phyloP scores from a whole-genome alignment of 371 early-diverging fungal species.

The Batkoa obscura region DNA sequence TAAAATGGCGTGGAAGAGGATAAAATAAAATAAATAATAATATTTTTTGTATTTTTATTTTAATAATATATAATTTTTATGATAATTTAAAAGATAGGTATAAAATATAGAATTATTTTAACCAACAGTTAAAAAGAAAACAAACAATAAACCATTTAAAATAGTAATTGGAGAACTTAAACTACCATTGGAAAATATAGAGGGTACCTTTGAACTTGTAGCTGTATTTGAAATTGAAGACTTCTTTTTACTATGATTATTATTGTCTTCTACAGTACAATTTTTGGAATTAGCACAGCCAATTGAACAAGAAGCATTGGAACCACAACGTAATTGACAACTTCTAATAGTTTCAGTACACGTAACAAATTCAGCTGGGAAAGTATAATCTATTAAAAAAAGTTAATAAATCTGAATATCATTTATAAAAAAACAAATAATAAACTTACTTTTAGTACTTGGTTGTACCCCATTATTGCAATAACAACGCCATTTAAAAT shows the following conservation, averaged over 20 bases:
- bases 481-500: background rate
- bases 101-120: no score
- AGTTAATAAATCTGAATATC: background rate
- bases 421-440: background rate
- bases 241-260: background rate
- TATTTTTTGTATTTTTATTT: no score
- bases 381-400: background rate
- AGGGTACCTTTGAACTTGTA: no score
- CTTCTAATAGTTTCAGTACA: background rate
- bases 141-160: no score
- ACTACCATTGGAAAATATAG: no score
- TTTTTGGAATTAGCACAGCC: background rate
- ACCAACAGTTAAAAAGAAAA: no score
- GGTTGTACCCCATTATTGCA: background rate
- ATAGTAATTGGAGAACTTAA: no score
- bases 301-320: background rate
- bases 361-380: slow-evolving; percentile 2
- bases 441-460: background rate
- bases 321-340: background rate
- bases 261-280: background rate
- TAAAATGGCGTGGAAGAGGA: no score
- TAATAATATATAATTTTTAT: no score
- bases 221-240: background rate
- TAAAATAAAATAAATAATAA: no score
- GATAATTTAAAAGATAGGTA: no score